These are phyloP conservation scores for Galeopsis tetrahit DNA, from an alignment of 257 asterid genomes.

Conservation along the genomic window DNA sequence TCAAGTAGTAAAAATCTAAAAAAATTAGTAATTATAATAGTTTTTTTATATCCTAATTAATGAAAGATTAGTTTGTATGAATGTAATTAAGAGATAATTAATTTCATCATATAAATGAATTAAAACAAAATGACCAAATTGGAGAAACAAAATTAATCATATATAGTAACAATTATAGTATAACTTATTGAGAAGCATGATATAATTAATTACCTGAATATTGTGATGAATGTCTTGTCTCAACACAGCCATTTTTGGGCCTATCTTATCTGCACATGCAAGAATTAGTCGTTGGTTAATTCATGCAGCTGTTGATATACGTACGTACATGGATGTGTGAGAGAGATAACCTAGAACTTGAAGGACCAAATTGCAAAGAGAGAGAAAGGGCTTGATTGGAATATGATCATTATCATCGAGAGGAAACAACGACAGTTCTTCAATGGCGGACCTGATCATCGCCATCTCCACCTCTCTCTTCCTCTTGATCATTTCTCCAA, in stretches of 20 bases:
- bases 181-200: background rate
- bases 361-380: constrained; percentile 64
- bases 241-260: constrained; percentile 93
- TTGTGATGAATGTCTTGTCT: constrained; percentile 85
- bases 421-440: constrained; percentile 54
- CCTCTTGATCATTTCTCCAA: constrained; percentile 68
- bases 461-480: constrained; percentile 57
- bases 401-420: constrained; percentile 37
- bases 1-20: no score
- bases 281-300: no score
- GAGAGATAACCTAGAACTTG: constrained; percentile 73
- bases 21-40: no score
- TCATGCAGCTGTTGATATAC: no score
- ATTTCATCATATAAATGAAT: background rate
- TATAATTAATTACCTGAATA: constrained; percentile 55
- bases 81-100: no score
- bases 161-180: no score
- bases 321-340: no score
- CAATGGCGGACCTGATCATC: constrained; percentile 66
- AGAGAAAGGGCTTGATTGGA: constrained; percentile 77
- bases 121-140: background rate
- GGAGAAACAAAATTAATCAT: background rate
- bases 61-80: no score
- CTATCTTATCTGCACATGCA: constrained; percentile 81
- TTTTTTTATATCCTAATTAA: no score